A percentile compares a stretch with the other conserved stretches of the same genome.
phyloP scores from a whole-genome alignment of 2,329 filamentous ascomycete species.

The Teratosphaeria destructans region DNA sequence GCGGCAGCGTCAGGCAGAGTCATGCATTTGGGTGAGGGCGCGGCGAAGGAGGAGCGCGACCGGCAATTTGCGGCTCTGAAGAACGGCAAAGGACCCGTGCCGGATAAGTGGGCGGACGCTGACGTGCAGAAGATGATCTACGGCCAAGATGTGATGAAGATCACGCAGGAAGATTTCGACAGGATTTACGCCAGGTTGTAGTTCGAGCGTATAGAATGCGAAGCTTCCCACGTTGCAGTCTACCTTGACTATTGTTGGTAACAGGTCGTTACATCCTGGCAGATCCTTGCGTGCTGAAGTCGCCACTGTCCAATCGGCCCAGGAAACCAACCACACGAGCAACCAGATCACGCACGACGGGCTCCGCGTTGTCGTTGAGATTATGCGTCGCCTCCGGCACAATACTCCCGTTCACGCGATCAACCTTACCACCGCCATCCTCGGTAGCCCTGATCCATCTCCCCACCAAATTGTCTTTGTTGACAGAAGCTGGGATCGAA shows the following conservation, averaged over 20 bases:
- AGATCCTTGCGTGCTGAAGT: conserved; percentile 2
- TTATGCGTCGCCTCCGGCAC: conserved; percentile 43
- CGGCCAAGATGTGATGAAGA: conserved; percentile 34
- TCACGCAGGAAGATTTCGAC: conserved; percentile 35
- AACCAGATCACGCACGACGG: conserved; percentile 40
- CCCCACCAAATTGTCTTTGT: conserved; percentile 48
- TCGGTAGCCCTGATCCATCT: conserved; percentile 44
- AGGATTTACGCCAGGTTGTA: conserved; percentile 21
- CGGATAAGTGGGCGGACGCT: conserved; percentile 44
- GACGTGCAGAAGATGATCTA: conserved; percentile 42
- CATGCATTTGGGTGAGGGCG: conserved; percentile 48
- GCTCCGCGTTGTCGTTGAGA: conserved; percentile 36
- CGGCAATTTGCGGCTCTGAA: conserved; percentile 42
- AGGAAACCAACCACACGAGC: conserved; percentile 43
- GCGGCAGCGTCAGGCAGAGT: conserved; percentile 45
- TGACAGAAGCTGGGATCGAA: conserved; percentile 47
- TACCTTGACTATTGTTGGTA: background rate
- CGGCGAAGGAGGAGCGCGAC: conserved; percentile 49
- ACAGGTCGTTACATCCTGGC: background rate
- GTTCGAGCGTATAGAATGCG: background rate
- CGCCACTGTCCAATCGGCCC: conserved; percentile 15
- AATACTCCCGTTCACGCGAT: conserved; percentile 39
- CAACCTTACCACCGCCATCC: conserved; percentile 36
- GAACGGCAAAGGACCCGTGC: conserved; percentile 33
- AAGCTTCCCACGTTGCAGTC: background rate